Conservation (phyloP, 108 stramenopile genomes). For the Cylindrotheca fusiformis region DNA sequence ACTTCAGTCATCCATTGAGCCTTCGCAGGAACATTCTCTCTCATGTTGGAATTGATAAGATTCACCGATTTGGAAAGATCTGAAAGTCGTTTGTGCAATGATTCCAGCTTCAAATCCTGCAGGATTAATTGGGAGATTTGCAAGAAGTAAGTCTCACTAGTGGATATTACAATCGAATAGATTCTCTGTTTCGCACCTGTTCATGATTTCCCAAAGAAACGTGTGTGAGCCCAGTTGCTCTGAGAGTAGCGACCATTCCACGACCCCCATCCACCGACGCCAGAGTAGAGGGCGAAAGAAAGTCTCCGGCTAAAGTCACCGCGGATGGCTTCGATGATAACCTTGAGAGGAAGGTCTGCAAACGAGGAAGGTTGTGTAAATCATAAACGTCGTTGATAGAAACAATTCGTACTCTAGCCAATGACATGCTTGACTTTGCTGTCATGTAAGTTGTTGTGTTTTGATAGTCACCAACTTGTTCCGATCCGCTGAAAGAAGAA, state of each 20-base stretch:
- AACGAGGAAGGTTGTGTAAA: conserved; percentile 29
- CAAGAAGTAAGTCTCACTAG: too few species aligned
- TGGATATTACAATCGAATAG: too few species aligned
- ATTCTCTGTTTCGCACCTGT: conserved; percentile 3
- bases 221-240: conserved; percentile 58
- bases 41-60: conserved; percentile 70
- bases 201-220: conserved; percentile 82
- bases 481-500: too few species aligned
- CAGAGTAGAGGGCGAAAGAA: conserved; percentile 61
- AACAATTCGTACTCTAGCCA: conserved; percentile 26
- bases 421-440: conserved; percentile 5
- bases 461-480: too few species aligned
- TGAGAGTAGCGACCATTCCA: conserved; percentile 58
- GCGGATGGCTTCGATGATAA: conserved; percentile 24
- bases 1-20: conserved; percentile 31
- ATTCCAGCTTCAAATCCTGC: conserved; percentile 42
- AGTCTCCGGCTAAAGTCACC: conserved; percentile 69
- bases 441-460: too few species aligned
- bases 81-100: conserved; percentile 38
- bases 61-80: conserved; percentile 32
- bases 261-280: conserved; percentile 66
- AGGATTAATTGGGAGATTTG: too few species aligned
- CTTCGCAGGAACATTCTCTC: conserved; percentile 15
- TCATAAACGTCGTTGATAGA: conserved; percentile 43
- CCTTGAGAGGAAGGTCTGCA: conserved; percentile 26